A percentile compares a stretch with the other conserved stretches of the same genome.
These are phyloP conservation scores for Elongisporangium prolatum DNA, from an alignment of 352 stramenopile species.

Conservation along the genomic window DNA sequence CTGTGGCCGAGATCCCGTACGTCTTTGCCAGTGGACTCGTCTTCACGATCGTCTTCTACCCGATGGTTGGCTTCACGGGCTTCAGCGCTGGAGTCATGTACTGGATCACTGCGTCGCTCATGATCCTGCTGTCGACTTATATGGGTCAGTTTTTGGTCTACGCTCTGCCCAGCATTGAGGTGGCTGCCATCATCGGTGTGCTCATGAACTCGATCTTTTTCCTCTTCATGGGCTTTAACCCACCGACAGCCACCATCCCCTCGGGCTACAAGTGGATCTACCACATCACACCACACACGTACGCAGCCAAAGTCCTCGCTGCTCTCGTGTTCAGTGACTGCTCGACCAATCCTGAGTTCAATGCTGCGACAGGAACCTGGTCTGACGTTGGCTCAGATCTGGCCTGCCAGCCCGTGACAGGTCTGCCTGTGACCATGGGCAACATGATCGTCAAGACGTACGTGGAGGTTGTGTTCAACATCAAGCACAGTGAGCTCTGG, in stretches of 20 bases:
- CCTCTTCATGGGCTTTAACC: conserved; percentile 34
- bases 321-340: conserved; percentile 27
- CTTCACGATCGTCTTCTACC: conserved; percentile 43
- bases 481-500: conserved; percentile 19
- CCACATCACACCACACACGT: conserved; percentile 30
- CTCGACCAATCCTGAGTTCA: conserved; percentile 17
- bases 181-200: conserved; percentile 31
- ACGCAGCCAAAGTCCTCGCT: conserved; percentile 20
- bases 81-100: conserved; percentile 28
- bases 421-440: conserved; percentile 21
- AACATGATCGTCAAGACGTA: conserved; percentile 32
- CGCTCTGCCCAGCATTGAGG: conserved; percentile 26
- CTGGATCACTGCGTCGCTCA: conserved; percentile 28
- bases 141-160: conserved; percentile 31
- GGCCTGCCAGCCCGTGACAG: conserved; percentile 32
- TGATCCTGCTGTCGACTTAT: conserved; percentile 32
- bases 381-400: conserved; percentile 17
- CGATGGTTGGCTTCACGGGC: conserved; percentile 37
- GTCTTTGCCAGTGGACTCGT: conserved; percentile 27
- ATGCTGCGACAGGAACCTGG: conserved; percentile 6
- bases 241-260: conserved; percentile 25
- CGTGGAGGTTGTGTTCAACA: conserved; percentile 25
- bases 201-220: conserved; percentile 34
- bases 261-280: conserved; percentile 37
- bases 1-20: conserved; percentile 73